Evolutionary conservation across 345 rosid species (phyloP).

Genomic region (Salix brachista): DNA sequence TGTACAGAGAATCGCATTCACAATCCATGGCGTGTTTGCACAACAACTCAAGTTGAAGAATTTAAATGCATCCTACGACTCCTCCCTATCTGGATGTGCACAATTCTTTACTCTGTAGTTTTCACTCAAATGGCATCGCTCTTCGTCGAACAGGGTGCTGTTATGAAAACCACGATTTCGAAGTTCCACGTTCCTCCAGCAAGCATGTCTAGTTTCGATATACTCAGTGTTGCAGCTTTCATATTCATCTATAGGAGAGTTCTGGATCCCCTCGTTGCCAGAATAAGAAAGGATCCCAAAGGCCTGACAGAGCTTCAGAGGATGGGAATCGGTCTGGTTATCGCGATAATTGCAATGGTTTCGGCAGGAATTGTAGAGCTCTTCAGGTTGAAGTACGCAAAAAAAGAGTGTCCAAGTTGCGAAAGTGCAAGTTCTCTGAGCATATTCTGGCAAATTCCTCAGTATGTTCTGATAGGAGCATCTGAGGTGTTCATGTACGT

Average conservation of each 20-base stretch:
- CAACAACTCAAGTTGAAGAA: constrained; percentile 28
- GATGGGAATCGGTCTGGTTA: constrained; percentile 28
- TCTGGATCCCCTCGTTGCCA: constrained; percentile 17
- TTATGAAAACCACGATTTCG: constrained; percentile 20
- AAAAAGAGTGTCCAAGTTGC: constrained; percentile 2
- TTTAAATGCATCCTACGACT: constrained; percentile 29
- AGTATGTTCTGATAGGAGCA: constrained; percentile 29
- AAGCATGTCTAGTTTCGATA: constrained; percentile 32
- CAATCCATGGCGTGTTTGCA: constrained; percentile 24
- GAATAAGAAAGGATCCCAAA: constrained; percentile 5
- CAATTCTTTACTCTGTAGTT: constrained; percentile 29
- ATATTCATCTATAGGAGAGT: constrained; percentile 21
- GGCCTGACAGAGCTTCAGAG: constrained; percentile 31
- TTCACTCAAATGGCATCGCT: constrained; percentile 34
- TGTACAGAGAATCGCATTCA: neutral
- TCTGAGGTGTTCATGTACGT: constrained; percentile 38
- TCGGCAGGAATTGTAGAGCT: constrained; percentile 27
- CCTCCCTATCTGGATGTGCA: constrained; percentile 32
- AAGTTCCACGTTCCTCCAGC: constrained; percentile 26
- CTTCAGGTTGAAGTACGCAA: constrained; percentile 15
- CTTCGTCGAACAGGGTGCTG: constrained; percentile 31
- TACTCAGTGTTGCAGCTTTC: constrained; percentile 21
- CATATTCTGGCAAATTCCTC: constrained; percentile 33
- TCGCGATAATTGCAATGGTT: constrained; percentile 24
- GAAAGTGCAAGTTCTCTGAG: constrained; percentile 19